A percentile compares a stretch with the other conserved stretches of the same genome.
Conservation (phyloP, 148 eudicot genomes). For the Chenopodium formosanum region DNA sequence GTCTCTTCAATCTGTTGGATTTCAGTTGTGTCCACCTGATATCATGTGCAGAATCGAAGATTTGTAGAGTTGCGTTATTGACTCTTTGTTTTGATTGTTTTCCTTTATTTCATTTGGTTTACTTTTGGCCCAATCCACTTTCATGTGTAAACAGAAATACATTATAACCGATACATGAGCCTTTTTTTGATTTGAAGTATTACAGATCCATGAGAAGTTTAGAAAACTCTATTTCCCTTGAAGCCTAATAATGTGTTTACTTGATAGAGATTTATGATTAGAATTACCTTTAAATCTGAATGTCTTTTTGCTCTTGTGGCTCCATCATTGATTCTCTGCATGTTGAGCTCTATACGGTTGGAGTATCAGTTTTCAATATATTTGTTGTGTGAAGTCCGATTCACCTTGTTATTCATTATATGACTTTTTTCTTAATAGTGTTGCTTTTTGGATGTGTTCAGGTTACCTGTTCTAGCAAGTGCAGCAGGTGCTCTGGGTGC, state of each 20-base stretch:
- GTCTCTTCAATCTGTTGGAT: neutral
- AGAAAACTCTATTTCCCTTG: neutral
- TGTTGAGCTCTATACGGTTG: neutral
- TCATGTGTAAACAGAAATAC: neutral
- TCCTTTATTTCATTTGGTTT: neutral
- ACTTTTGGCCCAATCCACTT: neutral
- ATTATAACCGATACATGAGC: too few species aligned
- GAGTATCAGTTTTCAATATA: neutral
- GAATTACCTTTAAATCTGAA: neutral
- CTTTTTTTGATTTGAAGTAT: neutral
- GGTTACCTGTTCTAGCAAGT: conserved; percentile 88
- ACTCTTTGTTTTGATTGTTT: neutral
- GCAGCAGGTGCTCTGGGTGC: conserved; percentile 88
- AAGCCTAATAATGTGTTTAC: neutral
- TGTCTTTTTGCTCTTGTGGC: neutral
- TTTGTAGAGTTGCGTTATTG: neutral
- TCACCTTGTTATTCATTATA: neutral
- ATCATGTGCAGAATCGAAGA: neutral
- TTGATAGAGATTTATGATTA: neutral
- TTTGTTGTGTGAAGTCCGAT: neutral
- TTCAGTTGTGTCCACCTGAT: neutral
- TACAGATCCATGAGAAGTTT: neutral
- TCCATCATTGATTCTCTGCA: neutral
- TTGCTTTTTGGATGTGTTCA: conserved; percentile 28
- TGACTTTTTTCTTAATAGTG: neutral